Evolutionary conservation across 805 yeast species (phyloP).

Genomic region (Saturnispora mendoncae): DNA sequence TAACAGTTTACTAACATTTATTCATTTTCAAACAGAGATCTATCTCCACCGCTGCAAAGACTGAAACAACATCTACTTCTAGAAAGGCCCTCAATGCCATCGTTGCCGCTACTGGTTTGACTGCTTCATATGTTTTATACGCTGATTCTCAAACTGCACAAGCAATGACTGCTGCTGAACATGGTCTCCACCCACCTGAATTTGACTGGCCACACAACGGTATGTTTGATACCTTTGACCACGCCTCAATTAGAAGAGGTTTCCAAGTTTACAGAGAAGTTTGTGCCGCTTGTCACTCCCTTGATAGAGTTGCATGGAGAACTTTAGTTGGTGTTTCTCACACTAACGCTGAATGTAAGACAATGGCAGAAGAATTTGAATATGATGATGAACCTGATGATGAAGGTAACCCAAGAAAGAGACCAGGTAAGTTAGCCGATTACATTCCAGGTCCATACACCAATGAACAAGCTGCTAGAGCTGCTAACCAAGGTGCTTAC

Average conservation of each 20-base stretch:
- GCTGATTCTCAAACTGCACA: conserved; percentile 79
- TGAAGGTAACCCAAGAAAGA: conserved; percentile 95
- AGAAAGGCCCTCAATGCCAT: conserved; percentile 52
- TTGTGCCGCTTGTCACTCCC: conserved; percentile 97
- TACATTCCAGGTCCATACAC: conserved; percentile 91
- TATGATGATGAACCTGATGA: conserved; percentile 95
- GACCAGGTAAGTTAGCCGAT: conserved; percentile 97
- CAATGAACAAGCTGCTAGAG: conserved; percentile 98
- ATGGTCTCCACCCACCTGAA: conserved; percentile 93
- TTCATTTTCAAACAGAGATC: conserved; percentile 26
- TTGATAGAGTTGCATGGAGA: conserved; percentile 98
- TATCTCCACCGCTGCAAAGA: conserved; percentile 27
- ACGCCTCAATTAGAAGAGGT: conserved; percentile 95
- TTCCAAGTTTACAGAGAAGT: conserved; percentile 98
- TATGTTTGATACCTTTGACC: conserved; percentile 85
- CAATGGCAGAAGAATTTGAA: conserved; percentile 91
- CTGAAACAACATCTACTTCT: conserved; percentile 26
- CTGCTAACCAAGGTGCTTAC: conserved; percentile 97
- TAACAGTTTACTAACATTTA: neutral
- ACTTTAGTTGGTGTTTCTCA: conserved; percentile 95
- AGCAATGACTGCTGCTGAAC: conserved; percentile 98
- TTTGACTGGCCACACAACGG: conserved; percentile 93
- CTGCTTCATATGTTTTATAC: conserved; percentile 75
- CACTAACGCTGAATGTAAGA: conserved; percentile 81
- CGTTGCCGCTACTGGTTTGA: conserved; percentile 66